Conservation (phyloP, 306 rosid genomes). For the Begonia fuchsioides region DNA sequence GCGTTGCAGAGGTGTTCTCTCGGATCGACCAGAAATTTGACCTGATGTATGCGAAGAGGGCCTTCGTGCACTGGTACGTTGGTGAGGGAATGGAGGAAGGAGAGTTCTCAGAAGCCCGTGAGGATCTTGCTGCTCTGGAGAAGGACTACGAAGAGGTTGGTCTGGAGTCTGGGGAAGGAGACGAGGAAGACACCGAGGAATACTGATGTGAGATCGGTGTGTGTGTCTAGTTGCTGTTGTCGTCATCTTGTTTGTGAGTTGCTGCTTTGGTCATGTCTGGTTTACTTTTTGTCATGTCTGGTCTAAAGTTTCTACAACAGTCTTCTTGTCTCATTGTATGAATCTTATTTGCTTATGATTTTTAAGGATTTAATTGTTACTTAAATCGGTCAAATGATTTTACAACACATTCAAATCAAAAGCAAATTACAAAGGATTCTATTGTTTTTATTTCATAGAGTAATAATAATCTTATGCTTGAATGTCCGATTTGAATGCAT, state of each 20-base stretch:
- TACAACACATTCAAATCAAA: too few relatives aligned
- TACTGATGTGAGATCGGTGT: constrained; percentile 24
- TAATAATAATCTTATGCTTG: too few relatives aligned
- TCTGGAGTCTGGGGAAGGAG: constrained; percentile 54
- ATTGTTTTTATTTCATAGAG: too few relatives aligned
- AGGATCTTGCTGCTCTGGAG: constrained; percentile 72
- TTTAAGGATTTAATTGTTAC: too few relatives aligned
- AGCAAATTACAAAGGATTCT: too few relatives aligned
- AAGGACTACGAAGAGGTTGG: constrained; percentile 78
- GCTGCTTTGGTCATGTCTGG: neutral
- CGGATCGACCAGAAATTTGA: constrained; percentile 75
- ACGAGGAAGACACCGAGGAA: constrained; percentile 54
- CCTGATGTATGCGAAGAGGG: constrained; percentile 76
- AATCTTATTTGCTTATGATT: too few relatives aligned
- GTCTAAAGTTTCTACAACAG: neutral
- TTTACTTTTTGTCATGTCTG: neutral
- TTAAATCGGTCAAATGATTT: too few relatives aligned
- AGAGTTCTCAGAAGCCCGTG: constrained; percentile 77
- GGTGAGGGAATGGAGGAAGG: constrained; percentile 92
- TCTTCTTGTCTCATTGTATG: too few relatives aligned
- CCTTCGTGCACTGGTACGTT: constrained; percentile 80
- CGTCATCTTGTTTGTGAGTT: too few relatives aligned
- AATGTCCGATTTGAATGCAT: too few relatives aligned
- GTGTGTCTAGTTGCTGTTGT: too few relatives aligned
- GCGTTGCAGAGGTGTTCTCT: constrained; percentile 72